Base-by-base conservation (phyloP, 169 alveolate species). In the Miamiensis avidus region DNA sequence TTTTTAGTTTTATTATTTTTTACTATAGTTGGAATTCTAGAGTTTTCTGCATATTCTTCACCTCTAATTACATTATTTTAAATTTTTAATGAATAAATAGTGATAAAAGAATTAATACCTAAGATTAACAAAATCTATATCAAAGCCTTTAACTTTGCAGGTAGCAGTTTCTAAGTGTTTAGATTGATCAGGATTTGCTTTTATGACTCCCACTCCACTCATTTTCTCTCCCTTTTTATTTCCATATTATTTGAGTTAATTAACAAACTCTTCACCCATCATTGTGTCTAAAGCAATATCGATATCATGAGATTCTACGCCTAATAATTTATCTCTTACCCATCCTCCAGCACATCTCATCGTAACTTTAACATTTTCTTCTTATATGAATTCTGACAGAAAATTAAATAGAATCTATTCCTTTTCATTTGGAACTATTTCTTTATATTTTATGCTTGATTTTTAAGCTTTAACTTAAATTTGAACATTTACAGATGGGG, bases 291-390 rank as follows among this genome's bases (percentile, higher is more conserved):
- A 88, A 27, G 99, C 99, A n/a, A 99, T 96, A 90, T 99, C 99
- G n/a, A 99, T 98, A 91, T 99, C 99, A 31, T 87, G 91, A 78
- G 87, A 81, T 77, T 85, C 94, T 65, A 79, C 81, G 0, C 91
- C 91, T 84, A 89, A 78, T 31, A 93, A 31, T 88, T 98, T 98
- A 94, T 99, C 99, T 88, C 99, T 86, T 0, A 98, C 99, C 99
- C 99, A 99, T 1, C 99, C 99, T 26, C 99, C 99, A 20, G 99
- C 99, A 26, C 97, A 98, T 86, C 99, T 92, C n/a, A 98, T 87
- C n/a, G 88, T 94, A 73, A 97, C 94, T 28, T 90, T 85, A 20
- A 85, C 78, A 28, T 91, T 49, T 31, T 88, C 69, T n/a, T 87
- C 74, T 73, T 92, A 32, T 26, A 89, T 73, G 29, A 91, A 88